A percentile compares a stretch with the other conserved stretches of the same genome.
These are phyloP conservation scores for Penicillium steckii DNA, from an alignment of 495 filamentous ascomycete species.

Conservation along the genomic window DNA sequence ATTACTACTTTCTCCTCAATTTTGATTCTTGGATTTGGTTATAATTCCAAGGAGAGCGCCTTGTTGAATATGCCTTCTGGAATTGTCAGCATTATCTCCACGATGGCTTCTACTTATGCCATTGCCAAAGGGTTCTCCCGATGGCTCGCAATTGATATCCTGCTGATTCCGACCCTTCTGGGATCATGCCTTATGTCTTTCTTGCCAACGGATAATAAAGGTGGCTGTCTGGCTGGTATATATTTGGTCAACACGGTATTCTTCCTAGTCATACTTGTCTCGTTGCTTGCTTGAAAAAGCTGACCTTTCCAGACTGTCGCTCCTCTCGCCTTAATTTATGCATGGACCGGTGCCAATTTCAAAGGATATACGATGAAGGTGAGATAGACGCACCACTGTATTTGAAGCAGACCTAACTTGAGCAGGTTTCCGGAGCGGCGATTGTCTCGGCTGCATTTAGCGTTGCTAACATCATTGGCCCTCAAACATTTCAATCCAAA, in stretches of 20 bases:
- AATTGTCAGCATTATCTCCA: conserved; percentile 53
- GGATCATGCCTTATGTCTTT: conserved; percentile 62
- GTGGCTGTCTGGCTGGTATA: conserved; percentile 58
- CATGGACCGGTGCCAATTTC: conserved; percentile 44
- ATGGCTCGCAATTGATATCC: conserved; percentile 43
- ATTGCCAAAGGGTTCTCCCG: conserved; percentile 40
- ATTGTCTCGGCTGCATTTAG: conserved; percentile 47
- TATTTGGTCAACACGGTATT: conserved; percentile 57
- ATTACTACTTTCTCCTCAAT: conserved; percentile 50
- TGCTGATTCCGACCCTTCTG: conserved; percentile 42
- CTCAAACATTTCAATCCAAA: conserved; percentile 53
- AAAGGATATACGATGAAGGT: conserved; percentile 48
- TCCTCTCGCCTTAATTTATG: conserved; percentile 38
- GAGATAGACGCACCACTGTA: background rate
- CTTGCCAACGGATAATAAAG: conserved; percentile 34
- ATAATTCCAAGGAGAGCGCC: conserved; percentile 40
- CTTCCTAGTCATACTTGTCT: background rate
- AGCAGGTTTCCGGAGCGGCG: conserved; percentile 25
- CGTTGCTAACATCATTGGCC: conserved; percentile 58
- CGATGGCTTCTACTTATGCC: conserved; percentile 47
- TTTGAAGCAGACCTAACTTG: background rate
- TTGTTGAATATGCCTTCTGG: conserved; percentile 67
- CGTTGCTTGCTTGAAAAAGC: background rate
- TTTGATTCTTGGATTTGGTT: conserved; percentile 48
- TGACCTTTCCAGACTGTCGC: conserved; percentile 27